Percentiles rank a stretch among this genome's conserved stretches.
These are phyloP conservation scores for Trifolium dubium DNA, from an alignment of 306 rosid species.

Conservation along the genomic window DNA sequence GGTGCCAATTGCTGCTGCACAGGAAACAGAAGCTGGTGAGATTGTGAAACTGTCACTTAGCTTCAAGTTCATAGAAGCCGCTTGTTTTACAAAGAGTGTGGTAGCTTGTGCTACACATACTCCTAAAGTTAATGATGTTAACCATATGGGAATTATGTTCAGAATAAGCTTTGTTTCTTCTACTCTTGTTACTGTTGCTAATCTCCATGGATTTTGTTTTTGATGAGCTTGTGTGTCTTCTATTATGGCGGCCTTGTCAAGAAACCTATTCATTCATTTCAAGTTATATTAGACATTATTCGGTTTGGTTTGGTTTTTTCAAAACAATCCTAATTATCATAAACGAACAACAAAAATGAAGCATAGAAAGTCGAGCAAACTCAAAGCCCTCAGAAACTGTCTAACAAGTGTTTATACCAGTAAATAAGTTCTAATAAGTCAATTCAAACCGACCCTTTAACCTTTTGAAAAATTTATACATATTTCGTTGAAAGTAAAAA, in stretches of 20 bases:
- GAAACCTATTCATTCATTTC: conserved; percentile 46
- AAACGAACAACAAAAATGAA: too few relatives aligned
- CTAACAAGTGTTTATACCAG: too few relatives aligned
- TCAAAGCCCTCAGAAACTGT: too few relatives aligned
- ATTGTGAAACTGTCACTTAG: conserved; percentile 37
- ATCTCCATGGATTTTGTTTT: conserved; percentile 54
- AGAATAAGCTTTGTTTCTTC: conserved; percentile 60
- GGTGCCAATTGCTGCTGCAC: conserved; percentile 46
- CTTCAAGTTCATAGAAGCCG: conserved; percentile 45
- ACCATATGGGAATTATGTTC: conserved; percentile 56
- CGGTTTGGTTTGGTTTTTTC: too few relatives aligned
- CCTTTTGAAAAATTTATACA: too few relatives aligned
- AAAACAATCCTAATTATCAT: too few relatives aligned
- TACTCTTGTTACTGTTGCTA: conserved; percentile 54
- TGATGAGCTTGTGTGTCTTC: conserved; percentile 47
- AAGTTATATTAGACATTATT: neutral
- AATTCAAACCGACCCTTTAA: neutral
- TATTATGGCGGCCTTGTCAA: conserved; percentile 63
- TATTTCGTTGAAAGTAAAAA: neutral
- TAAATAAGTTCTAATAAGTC: neutral
- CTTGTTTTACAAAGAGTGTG: conserved; percentile 61
- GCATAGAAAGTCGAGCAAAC: too few relatives aligned
- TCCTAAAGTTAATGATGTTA: conserved; percentile 49
- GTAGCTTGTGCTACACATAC: conserved; percentile 44
- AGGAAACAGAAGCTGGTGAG: conserved; percentile 54